Evolutionary conservation across 2,329 filamentous ascomycete genomes (phyloP), one percentile per base, ranked within the genome.

Genomic region (Penicillium sp.): DNA sequence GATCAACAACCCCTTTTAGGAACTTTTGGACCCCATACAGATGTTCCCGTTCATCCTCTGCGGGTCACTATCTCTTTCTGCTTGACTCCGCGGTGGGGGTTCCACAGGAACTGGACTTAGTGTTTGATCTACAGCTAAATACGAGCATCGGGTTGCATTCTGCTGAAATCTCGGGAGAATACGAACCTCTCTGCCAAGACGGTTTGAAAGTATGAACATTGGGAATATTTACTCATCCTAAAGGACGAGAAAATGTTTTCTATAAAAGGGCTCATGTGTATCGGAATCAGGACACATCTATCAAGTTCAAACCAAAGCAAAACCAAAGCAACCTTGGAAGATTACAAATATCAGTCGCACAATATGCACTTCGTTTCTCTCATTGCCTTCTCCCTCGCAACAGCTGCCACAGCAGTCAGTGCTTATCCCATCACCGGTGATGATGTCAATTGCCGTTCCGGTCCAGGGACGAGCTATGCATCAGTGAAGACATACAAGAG

Each of bases 381-480:
- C 36, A 14, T 57, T 11, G 51, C 52, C 9, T 24, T 55, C 10
- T 42, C 58, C 27, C n/a, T 61, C 5, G 47, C 52, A 4, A 11
- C 42, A 21, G 38, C 53, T 11, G 24, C 57, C n/a, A 54, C 59
- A 31, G 22, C 52, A 22, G 55, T 52, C 43, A 55, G 39, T 6
- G 61, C 60, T n/a, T 64, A 64, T 42, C 52, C 60, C 31, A 65
- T 64, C 52, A 57, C 43, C 2, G 62, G 55, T 0, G 44, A 55
- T 24, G 45, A 9, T 4, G 61, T 66, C 13, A 57, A 63, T 55
- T 67, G 64, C 48, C 63, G 63, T 42, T 55, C 60, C 3, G 62
- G 63, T 4, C 63, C 64, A 13, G 56, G 56, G 21, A 66, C 62
- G 10, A 53, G 27, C 44, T 32, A 61, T 39, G 8, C 40, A 10